Percentiles rank a stretch among this genome's conserved stretches.
These are phyloP conservation scores for Saccharum hybrid DNA, from an alignment of 202 grass and related monocot genomes.

Conservation along the genomic window DNA sequence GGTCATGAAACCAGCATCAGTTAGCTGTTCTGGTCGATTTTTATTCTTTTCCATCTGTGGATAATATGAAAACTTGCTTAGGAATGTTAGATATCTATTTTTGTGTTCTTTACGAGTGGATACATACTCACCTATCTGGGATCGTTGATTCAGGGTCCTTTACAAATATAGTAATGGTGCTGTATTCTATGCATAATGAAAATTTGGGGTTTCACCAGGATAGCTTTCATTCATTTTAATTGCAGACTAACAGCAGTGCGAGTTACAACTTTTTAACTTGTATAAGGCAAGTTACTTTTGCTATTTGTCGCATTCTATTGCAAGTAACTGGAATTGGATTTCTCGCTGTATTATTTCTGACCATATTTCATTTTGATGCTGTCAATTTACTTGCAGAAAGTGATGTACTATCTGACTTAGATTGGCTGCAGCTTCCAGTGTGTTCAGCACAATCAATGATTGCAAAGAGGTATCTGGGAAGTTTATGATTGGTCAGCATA, in stretches of 20 bases:
- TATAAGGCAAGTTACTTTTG: slow-evolving; percentile 42
- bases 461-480: slow-evolving; percentile 11
- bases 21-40: slow-evolving; percentile 31
- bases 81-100: slow-evolving; percentile 17
- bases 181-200: slow-evolving; percentile 44
- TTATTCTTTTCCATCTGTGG: slow-evolving; percentile 26
- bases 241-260: not conserved
- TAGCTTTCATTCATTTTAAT: slow-evolving; percentile 44
- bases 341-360: slow-evolving; percentile 31
- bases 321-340: slow-evolving; percentile 7
- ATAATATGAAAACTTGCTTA: slow-evolving; percentile 42
- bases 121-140: slow-evolving; percentile 37
- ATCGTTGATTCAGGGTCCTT: slow-evolving; percentile 45
- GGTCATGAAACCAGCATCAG: slow-evolving; percentile 26
- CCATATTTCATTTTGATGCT: slow-evolving; percentile 41
- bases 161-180: slow-evolving; percentile 40
- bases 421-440: slow-evolving; percentile 30
- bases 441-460: not conserved
- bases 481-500: slow-evolving; percentile 27
- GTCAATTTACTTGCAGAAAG: slow-evolving; percentile 23
- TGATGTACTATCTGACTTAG: slow-evolving; percentile 22
- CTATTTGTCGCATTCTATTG: slow-evolving; percentile 26
- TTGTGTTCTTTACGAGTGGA: slow-evolving; percentile 36
- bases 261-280: slow-evolving; percentile 22
- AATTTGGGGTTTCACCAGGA: slow-evolving; percentile 27